Evolutionary conservation across 1,284 basidiomycete species (phyloP).

Genomic region (Cutaneotrichosporon sp.): DNA sequence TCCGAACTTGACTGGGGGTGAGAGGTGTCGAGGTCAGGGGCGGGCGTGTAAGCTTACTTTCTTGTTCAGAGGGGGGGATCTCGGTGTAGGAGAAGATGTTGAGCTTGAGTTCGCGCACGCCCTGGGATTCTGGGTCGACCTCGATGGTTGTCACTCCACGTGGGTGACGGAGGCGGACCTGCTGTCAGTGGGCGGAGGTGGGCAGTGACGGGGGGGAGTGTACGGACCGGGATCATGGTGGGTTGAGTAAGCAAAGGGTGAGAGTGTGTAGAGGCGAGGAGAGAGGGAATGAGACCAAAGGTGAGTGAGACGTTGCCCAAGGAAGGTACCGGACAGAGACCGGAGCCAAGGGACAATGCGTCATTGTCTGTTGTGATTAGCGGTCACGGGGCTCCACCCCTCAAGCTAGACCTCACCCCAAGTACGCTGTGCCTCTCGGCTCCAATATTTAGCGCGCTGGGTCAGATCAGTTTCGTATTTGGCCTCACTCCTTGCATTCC

Average conservation of each 20-base stretch:
- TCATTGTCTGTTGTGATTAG: background rate
- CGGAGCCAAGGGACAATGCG: background rate
- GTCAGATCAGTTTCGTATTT: too few species aligned
- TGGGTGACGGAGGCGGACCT: conserved; percentile 73
- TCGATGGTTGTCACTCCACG: conserved; percentile 76
- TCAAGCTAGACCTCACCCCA: too few species aligned
- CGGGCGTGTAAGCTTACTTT: conserved; percentile 60
- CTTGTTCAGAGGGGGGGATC: conserved; percentile 74
- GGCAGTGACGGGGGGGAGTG: background rate
- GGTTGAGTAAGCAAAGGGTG: too few species aligned
- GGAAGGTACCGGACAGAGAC: too few species aligned
- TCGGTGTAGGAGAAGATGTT: conserved; percentile 66
- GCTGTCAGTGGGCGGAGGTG: background rate
- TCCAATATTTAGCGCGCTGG: too few species aligned
- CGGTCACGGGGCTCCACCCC: background rate
- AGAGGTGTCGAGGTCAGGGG: background rate
- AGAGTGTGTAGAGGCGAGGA: too few species aligned
- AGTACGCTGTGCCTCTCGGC: too few species aligned
- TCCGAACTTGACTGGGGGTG: conserved; percentile 70
- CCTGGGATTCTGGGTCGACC: conserved; percentile 58
- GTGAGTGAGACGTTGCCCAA: too few species aligned
- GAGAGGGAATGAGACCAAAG: background rate
- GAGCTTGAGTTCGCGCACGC: conserved; percentile 71
- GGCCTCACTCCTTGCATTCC: too few species aligned
- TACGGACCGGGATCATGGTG: conserved; percentile 9